Evolutionary conservation across 1,284 basidiomycete species (phyloP), one percentile per base, ranked within the genome.

Genomic region (Fomitopsis palustris): DNA sequence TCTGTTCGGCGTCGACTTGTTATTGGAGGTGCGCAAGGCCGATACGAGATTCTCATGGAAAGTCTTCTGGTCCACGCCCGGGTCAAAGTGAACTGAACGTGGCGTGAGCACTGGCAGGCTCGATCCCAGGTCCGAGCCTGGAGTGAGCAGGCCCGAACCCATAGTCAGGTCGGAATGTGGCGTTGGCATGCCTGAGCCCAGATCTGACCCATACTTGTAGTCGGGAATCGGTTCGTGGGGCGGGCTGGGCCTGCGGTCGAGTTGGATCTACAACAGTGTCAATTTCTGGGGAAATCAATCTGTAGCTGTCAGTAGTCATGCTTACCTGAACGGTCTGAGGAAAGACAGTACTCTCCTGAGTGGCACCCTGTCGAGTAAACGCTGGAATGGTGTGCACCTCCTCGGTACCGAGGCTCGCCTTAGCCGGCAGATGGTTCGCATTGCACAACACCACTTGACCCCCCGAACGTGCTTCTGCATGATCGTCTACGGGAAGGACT

Each of bases 51-150:
- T n/a, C 12, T 19, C 6, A 14, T 7, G 23, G 14, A 27, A 37
- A 3, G 17, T 14, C 16, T 14, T 14, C 12, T 37, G 17, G 12
- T 54, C 38, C 6, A 14, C 14, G 23, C 19, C 33, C 41, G 27
- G 39, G 17, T 25, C 29, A 19, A 60, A 62, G 19, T 59, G 61
- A 16, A 57, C 59, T 25, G 62, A 41, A 16, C 38, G 27, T 16
- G 57, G 57, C 5, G 63, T 54, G 17, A 56, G 59, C 31, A n/a
- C n/a, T n/a, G n/a, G n/a, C n/a, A n/a, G n/a, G n/a, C n/a, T n/a
- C n/a, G n/a, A n/a, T n/a, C n/a, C n/a, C n/a, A n/a, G n/a, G n/a
- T n/a, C n/a, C n/a, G n/a, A n/a, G n/a, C n/a, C n/a, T n/a, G n/a
- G n/a, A n/a, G n/a, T n/a, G n/a, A n/a, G n/a, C n/a, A n/a, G n/a